phyloP scores from a whole-genome alignment of 1,284 basidiomycete species.

The Cryptococcus sp. region DNA sequence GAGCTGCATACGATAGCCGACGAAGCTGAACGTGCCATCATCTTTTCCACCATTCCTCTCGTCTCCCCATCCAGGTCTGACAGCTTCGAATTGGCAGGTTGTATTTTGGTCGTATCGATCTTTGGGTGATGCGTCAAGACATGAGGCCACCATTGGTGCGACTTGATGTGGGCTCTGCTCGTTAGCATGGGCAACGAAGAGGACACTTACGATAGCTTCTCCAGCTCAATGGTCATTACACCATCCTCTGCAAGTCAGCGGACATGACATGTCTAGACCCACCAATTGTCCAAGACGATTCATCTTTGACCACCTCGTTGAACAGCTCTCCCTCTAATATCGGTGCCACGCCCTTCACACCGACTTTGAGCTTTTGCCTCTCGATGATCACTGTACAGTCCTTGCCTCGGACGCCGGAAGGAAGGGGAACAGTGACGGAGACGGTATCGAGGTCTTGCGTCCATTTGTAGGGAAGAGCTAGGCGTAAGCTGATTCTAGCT shows the following conservation, averaged over 20 bases:
- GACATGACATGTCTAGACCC: slow-evolving; percentile 36
- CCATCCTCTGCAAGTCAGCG: slow-evolving; percentile 28
- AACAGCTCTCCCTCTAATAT: slow-evolving; percentile 88
- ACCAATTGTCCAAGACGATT: slow-evolving; percentile 96
- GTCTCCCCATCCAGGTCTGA: slow-evolving; percentile 77
- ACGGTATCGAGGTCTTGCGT: slow-evolving; percentile 83
- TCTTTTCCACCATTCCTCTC: slow-evolving; percentile 98
- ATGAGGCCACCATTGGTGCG: slow-evolving; percentile 90
- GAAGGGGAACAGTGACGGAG: slow-evolving; percentile 75
- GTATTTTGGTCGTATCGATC: slow-evolving; percentile 94
- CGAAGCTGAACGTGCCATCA: no score
- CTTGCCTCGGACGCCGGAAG: slow-evolving; percentile 74
- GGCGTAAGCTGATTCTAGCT: slow-evolving; percentile 16
- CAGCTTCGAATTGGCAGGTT: slow-evolving; percentile 90
- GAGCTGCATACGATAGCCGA: slow-evolving; percentile 47
- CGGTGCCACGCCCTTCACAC: slow-evolving; percentile 75
- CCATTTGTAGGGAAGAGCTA: slow-evolving; percentile 89
- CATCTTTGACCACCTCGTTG: slow-evolving; percentile 89
- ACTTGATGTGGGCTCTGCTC: slow-evolving; percentile 44
- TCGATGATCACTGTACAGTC: slow-evolving; percentile 71
- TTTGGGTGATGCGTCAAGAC: slow-evolving; percentile 92
- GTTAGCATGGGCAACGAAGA: slow-evolving; percentile 22
- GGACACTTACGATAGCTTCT: slow-evolving; percentile 41
- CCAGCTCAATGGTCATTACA: slow-evolving; percentile 43
- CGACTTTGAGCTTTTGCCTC: slow-evolving; percentile 76